phyloP scores from a whole-genome alignment of 2,329 filamentous ascomycete genomes.

The Ophiocordyceps unilateralis region DNA sequence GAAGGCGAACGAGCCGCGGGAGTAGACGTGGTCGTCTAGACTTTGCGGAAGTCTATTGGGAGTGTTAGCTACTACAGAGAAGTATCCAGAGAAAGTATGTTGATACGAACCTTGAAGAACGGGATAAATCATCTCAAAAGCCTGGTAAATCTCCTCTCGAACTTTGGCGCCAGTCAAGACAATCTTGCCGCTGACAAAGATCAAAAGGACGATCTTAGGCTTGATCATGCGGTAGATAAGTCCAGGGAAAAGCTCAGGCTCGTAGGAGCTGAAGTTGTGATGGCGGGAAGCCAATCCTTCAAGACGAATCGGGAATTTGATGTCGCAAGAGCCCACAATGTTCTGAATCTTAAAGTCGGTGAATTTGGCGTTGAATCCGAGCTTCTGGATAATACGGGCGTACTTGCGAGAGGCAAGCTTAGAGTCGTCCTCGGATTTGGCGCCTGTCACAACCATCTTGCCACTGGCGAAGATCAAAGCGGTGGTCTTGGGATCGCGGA shows the following conservation, averaged over 20 bases:
- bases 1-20: slow-evolving; percentile 3
- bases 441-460: slow-evolving; percentile 98
- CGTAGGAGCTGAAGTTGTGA: slow-evolving; percentile 98
- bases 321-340: slow-evolving; percentile 95
- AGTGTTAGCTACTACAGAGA: slow-evolving; percentile 2
- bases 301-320: slow-evolving; percentile 96
- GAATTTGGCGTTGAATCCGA: slow-evolving; percentile 98
- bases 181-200: slow-evolving; percentile 97
- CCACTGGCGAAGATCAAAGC: slow-evolving; percentile 94
- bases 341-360: slow-evolving; percentile 99
- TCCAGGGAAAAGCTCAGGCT: slow-evolving; percentile 95
- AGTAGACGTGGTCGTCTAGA: slow-evolving; percentile 17
- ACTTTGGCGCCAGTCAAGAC: slow-evolving; percentile 96
- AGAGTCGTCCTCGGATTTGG: slow-evolving; percentile 94
- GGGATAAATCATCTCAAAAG: slow-evolving; percentile 94
- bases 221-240: slow-evolving; percentile 99
- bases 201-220: slow-evolving; percentile 93
- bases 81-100: neutral
- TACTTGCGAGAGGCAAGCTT: slow-evolving; percentile 96
- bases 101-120: slow-evolving; percentile 60
- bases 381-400: slow-evolving; percentile 97
- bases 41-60: slow-evolving; percentile 36
- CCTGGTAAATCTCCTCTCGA: slow-evolving; percentile 93
- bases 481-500: slow-evolving; percentile 96
- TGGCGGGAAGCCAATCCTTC: slow-evolving; percentile 92